Evolutionary conservation across 345 rosid species (phyloP).

Genomic region (Firmiana major): DNA sequence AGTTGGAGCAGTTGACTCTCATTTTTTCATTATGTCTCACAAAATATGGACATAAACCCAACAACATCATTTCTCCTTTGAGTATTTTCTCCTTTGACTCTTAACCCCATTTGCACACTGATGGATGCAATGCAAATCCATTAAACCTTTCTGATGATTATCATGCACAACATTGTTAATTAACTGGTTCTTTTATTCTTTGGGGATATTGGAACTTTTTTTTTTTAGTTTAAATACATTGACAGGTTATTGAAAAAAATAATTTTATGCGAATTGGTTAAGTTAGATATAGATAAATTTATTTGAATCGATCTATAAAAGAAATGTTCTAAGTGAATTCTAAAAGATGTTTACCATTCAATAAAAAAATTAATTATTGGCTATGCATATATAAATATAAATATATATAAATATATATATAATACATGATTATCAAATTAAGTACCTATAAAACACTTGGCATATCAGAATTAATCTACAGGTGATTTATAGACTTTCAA

Average conservation of each 20-base stretch:
- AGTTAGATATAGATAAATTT: no score
- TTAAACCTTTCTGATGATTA: background rate
- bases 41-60: conserved; percentile 38
- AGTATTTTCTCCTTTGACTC: background rate
- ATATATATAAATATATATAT: no score
- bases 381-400: no score
- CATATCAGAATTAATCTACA: background rate
- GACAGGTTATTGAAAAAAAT: no score
- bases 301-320: no score
- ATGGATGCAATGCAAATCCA: background rate
- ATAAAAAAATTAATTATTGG: no score
- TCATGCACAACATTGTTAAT: background rate
- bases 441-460: background rate
- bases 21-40: conserved; percentile 30
- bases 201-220: background rate
- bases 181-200: background rate
- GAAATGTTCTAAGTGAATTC: no score
- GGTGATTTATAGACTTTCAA: background rate
- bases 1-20: conserved; percentile 19
- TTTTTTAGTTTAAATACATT: no score
- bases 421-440: background rate
- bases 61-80: conserved; percentile 21
- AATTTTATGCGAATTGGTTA: no score
- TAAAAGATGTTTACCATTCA: no score
- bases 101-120: background rate